Conservation (phyloP, 257 asterid genomes). For the Ocimum tenuiflorum region DNA sequence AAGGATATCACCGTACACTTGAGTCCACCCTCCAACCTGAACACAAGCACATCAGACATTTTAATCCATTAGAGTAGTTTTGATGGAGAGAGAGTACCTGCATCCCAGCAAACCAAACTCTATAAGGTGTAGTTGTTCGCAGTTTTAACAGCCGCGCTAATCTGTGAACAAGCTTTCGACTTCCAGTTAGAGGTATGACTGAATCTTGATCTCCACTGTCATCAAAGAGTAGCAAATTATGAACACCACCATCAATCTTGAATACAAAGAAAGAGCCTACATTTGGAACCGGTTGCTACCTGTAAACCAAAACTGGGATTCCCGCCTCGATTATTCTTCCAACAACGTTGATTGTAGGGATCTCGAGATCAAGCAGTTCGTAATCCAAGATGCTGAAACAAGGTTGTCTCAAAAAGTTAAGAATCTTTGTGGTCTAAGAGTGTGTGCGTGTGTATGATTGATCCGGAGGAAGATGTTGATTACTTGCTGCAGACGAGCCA, state of each 20-base stretch:
- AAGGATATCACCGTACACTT: slow-evolving; percentile 47
- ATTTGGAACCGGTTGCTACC: slow-evolving; percentile 27
- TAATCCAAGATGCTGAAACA: slow-evolving; percentile 57
- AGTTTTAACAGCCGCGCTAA: slow-evolving; percentile 43
- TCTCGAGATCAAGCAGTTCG: slow-evolving; percentile 63
- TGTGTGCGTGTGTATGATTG: not conserved
- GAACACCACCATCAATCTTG: not conserved
- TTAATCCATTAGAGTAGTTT: too few species aligned
- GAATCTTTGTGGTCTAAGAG: too few species aligned
- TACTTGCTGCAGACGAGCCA: slow-evolving; percentile 87
- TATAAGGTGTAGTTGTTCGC: slow-evolving; percentile 45
- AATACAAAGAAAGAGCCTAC: not conserved
- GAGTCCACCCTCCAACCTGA: slow-evolving; percentile 85
- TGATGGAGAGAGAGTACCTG: slow-evolving; percentile 34
- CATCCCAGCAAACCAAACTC: slow-evolving; percentile 78
- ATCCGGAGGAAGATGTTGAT: not conserved
- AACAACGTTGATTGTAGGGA: slow-evolving; percentile 53
- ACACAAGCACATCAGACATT: not conserved
- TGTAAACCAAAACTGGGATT: slow-evolving; percentile 62
- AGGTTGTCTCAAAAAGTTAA: not conserved
- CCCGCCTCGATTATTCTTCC: slow-evolving; percentile 52
- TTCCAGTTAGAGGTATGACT: slow-evolving; percentile 73
- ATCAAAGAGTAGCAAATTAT: not conserved
- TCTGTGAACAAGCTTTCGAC: slow-evolving; percentile 50
- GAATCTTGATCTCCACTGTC: slow-evolving; percentile 87